These are phyloP conservation scores for Podila verticillata DNA, from an alignment of 192 early-diverging fungal species.

Conservation along the genomic window DNA sequence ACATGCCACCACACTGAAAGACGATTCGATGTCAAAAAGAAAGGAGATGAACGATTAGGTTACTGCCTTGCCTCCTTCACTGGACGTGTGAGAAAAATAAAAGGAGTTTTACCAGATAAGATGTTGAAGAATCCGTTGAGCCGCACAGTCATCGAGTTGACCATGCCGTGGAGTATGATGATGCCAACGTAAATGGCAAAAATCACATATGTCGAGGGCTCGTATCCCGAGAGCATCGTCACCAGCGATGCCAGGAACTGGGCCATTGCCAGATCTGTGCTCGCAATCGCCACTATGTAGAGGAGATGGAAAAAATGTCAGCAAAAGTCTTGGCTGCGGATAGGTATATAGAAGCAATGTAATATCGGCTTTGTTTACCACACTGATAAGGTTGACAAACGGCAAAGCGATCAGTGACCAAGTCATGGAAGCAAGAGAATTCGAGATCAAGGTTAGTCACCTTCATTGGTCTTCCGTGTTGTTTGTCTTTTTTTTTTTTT, in stretches of 20 bases:
- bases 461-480: background rate
- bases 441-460: too few species aligned
- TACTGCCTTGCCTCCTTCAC: too few species aligned
- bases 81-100: too few species aligned
- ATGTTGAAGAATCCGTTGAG: constrained; percentile 60
- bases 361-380: too few species aligned
- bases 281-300: constrained; percentile 54
- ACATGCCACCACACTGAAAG: constrained; percentile 54
- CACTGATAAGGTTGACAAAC: too few species aligned
- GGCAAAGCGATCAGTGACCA: too few species aligned
- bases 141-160: constrained; percentile 59
- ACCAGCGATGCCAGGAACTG: constrained; percentile 59
- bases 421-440: too few species aligned
- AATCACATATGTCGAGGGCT: constrained; percentile 52
- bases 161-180: constrained; percentile 61
- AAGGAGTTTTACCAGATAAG: constrained; percentile 49
- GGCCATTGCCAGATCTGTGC: constrained; percentile 58
- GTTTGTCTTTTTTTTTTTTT: too few species aligned
- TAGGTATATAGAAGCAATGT: too few species aligned
- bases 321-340: too few species aligned
- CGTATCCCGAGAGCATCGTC: constrained; percentile 45
- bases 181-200: constrained; percentile 63
- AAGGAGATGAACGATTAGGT: too few species aligned
- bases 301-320: background rate
- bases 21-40: too few species aligned